These are phyloP conservation scores for Vitis hybrid DNA, from an alignment of 177 flowering plant species.

Conservation along the genomic window DNA sequence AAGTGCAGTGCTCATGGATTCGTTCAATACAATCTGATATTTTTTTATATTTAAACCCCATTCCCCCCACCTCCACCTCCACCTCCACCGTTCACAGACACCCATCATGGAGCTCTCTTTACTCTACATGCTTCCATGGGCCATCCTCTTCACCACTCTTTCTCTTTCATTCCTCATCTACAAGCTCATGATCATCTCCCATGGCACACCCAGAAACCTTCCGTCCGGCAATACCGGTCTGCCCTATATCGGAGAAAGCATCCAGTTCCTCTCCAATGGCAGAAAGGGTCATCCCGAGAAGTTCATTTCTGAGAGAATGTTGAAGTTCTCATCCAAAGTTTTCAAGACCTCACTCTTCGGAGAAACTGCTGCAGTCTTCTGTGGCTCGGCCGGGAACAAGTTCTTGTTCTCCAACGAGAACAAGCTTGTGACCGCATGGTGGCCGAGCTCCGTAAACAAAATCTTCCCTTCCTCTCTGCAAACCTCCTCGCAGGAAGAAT, in stretches of 20 bases:
- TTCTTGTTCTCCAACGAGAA: slow-evolving; percentile 12
- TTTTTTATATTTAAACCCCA: too few species aligned
- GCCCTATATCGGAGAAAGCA: slow-evolving; percentile 10
- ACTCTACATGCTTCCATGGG: too few species aligned
- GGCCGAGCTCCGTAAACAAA: slow-evolving; percentile 7
- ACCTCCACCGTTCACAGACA: too few species aligned
- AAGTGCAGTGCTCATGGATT: too few species aligned
- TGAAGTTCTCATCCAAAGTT: slow-evolving; percentile 1
- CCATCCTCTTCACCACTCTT: slow-evolving; percentile 3
- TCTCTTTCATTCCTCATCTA: slow-evolving; percentile 15
- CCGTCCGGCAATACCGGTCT: slow-evolving; percentile 5
- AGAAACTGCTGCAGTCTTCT: slow-evolving; percentile 5
- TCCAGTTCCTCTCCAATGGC: slow-evolving; percentile 7
- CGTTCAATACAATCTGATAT: too few species aligned
- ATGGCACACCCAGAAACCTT: not conserved
- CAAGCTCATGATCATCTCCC: slow-evolving; percentile 8
- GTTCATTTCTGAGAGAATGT: slow-evolving; percentile 9
- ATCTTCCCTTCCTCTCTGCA: slow-evolving; percentile 2
- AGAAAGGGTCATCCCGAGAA: slow-evolving; percentile 7
- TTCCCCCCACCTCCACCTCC: too few species aligned
- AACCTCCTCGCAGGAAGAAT: not conserved
- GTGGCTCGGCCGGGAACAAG: slow-evolving; percentile 12
- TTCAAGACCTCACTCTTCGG: slow-evolving; percentile 11
- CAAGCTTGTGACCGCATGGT: slow-evolving; percentile 11
- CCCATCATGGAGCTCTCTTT: too few species aligned